Evolutionary conservation across 108 stramenopile species (phyloP).

Genomic region (Cyclotella baltica): DNA sequence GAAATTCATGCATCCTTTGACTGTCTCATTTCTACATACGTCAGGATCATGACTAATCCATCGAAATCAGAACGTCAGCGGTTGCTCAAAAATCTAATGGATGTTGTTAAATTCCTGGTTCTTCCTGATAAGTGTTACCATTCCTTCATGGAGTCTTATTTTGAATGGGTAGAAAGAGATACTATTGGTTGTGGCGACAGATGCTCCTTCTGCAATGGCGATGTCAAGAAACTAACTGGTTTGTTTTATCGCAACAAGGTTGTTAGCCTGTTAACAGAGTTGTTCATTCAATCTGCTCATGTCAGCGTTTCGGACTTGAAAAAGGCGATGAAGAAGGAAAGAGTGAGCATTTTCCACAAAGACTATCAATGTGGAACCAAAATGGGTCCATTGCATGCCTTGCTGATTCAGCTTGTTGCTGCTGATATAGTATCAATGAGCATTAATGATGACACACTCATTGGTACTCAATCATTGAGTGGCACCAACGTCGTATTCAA

Average conservation of each 20-base stretch:
- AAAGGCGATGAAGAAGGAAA: background rate
- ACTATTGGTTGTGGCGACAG: background rate
- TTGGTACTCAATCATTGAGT: background rate
- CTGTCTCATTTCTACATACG: background rate
- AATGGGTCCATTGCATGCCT: slow-evolving; percentile 4
- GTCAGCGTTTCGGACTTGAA: background rate
- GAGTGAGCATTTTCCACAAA: background rate
- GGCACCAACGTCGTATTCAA: background rate
- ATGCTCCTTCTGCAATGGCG: slow-evolving; percentile 7
- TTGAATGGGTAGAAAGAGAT: background rate
- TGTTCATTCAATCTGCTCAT: background rate
- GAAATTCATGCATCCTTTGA: background rate
- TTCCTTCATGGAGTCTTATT: background rate
- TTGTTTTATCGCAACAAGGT: background rate
- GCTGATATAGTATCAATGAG: background rate
- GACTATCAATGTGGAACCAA: background rate
- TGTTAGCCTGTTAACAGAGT: background rate
- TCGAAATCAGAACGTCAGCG: background rate
- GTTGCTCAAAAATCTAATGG: background rate
- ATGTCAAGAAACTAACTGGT: background rate
- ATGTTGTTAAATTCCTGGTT: background rate
- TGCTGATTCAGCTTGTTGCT: background rate
- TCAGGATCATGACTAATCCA: background rate
- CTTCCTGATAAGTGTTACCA: slow-evolving; percentile 7
- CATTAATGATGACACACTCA: background rate